phyloP scores from a whole-genome alignment of 192 early-diverging fungal species.

The Coemansia sp. region DNA sequence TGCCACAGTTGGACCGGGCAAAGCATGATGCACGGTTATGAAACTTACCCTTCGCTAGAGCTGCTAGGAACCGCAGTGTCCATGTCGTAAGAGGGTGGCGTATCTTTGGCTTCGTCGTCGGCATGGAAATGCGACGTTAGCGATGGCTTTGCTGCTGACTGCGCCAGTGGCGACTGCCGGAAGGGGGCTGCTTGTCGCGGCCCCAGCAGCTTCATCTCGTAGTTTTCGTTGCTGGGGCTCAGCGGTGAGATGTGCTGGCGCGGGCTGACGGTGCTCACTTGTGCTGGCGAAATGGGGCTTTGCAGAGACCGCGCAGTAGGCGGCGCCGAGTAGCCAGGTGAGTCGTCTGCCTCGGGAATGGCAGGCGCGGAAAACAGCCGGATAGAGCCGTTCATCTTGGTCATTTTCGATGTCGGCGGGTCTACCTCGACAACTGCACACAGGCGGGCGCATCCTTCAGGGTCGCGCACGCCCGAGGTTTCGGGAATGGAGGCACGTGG shows the following conservation, averaged over 20 bases:
- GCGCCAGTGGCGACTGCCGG: constrained; percentile 42
- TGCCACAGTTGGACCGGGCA: not conserved
- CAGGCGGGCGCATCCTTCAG: constrained; percentile 70
- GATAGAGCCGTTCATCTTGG: constrained; percentile 70
- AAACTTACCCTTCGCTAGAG: constrained; percentile 28
- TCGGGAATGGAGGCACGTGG: constrained; percentile 67
- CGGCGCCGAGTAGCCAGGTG: constrained; percentile 10
- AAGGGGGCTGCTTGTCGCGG: constrained; percentile 23
- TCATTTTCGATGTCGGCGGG: constrained; percentile 74
- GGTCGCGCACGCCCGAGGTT: constrained; percentile 63
- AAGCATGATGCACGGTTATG: not conserved
- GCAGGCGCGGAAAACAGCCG: constrained; percentile 34
- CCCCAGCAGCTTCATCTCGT: constrained; percentile 41
- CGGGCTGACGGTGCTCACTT: constrained; percentile 8
- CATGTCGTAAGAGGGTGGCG: constrained; percentile 18
- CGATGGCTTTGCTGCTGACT: constrained; percentile 5
- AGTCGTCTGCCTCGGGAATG: constrained; percentile 14
- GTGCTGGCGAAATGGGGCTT: constrained; percentile 18
- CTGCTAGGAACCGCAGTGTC: constrained; percentile 13
- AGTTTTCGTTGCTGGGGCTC: constrained; percentile 23
- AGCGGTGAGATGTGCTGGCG: constrained; percentile 1
- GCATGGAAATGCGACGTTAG: constrained; percentile 21
- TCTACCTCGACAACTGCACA: constrained; percentile 71
- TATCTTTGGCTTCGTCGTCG: constrained; percentile 30
- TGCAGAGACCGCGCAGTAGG: constrained; percentile 11